phyloP scores from a whole-genome alignment of 495 filamentous ascomycete species.

The Hyaloscypha bicolor region DNA sequence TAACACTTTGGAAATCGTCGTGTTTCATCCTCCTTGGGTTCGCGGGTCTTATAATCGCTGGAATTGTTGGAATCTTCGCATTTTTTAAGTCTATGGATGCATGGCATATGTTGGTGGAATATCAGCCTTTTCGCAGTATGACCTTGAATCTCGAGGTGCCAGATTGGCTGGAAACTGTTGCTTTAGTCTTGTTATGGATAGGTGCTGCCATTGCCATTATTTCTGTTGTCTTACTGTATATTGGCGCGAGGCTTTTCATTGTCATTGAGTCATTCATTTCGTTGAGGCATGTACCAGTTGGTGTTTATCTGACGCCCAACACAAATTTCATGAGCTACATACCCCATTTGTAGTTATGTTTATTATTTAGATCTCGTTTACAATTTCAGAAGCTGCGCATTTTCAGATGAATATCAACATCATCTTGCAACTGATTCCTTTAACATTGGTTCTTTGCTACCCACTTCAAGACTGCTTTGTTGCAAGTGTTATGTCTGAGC shows the following conservation, averaged over 20 bases:
- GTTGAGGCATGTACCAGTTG: slow-evolving; percentile 9
- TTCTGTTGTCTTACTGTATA: not conserved
- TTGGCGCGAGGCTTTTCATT: slow-evolving; percentile 5
- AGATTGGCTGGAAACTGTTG: too few species aligned
- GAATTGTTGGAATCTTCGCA: not conserved
- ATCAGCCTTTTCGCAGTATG: too few species aligned
- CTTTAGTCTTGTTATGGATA: not conserved
- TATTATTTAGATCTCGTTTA: too few species aligned
- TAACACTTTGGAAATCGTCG: not conserved
- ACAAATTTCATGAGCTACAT: slow-evolving; percentile 4
- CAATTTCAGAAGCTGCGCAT: too few species aligned
- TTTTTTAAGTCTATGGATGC: not conserved
- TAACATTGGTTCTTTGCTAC: too few species aligned
- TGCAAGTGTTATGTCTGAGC: too few species aligned
- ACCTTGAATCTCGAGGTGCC: too few species aligned
- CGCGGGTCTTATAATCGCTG: not conserved
- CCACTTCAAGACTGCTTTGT: too few species aligned
- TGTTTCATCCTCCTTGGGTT: not conserved
- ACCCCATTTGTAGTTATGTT: slow-evolving; percentile 4
- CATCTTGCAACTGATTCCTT: too few species aligned
- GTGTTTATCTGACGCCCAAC: not conserved
- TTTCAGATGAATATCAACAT: too few species aligned
- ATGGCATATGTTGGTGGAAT: not conserved
- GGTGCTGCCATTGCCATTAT: not conserved
- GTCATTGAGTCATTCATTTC: slow-evolving; percentile 16